Conservation (phyloP, 371 early-diverging fungal species). For the Batkoa obscura region DNA sequence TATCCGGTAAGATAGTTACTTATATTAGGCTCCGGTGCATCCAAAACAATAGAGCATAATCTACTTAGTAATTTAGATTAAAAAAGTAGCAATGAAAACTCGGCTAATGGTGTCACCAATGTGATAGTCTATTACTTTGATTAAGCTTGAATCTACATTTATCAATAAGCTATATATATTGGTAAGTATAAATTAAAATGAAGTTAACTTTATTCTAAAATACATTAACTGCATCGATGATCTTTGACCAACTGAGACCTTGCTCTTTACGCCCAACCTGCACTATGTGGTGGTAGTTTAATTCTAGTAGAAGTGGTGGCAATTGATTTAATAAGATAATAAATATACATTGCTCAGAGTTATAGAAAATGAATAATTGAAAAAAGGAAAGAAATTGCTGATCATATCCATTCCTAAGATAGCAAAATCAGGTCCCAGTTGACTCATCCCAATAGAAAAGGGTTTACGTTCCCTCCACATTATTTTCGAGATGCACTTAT, state of each 20-base stretch:
- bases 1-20: no score
- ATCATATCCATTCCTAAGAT: constrained; percentile 39
- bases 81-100: no score
- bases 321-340: constrained; percentile 50
- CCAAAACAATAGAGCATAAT: no score
- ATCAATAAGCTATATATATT: no score
- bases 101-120: no score
- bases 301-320: constrained; percentile 64
- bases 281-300: constrained; percentile 49
- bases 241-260: constrained; percentile 37
- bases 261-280: constrained; percentile 43
- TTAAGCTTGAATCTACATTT: no score
- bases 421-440: constrained; percentile 48
- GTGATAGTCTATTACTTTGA: no score
- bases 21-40: no score
- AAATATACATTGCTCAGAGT: constrained; percentile 61
- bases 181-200: no score
- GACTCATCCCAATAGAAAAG: constrained; percentile 64
- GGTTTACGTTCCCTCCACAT: neutral
- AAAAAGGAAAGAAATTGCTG: constrained; percentile 29
- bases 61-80: no score
- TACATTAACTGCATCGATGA: no score
- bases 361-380: constrained; percentile 63
- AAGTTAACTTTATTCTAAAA: no score
- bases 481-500: neutral